Base-by-base conservation (phyloP, 257 asterid genomes). In the Lycium barbarum region DNA sequence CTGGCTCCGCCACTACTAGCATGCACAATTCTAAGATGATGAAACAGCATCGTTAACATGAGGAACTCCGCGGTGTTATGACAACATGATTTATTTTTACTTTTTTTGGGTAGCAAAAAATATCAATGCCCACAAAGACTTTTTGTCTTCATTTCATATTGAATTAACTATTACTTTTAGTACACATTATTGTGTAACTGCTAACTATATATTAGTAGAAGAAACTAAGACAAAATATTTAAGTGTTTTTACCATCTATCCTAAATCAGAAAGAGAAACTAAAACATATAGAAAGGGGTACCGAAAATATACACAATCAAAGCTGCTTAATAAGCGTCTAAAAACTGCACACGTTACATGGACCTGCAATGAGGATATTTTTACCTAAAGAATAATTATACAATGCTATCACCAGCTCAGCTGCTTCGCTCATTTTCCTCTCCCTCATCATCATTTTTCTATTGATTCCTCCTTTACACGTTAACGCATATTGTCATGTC, bases 391-490 rank as follows among this genome's bases (percentile, higher is more conserved):
- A 35, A 67, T 35, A 9, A 58, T 91, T 87, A 91, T 20, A 89
- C 96, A 43, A 88, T 87, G 38, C 40, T 78, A 20, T 68, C 83
- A 83, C 26, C 59, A 8, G 74, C 83, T 5, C 33, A 38, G 38
- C 65, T 33, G 10, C 84, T 71, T 73, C 22, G 71, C 40, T 53
- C 58, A 11, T 36, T 22, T 22, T 53, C 57, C 6, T 61, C 84
- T 33, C 62, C 33, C 49, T 87, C 83, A 17, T 72, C 87, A 63
- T 47, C 79, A 13, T 87, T 90, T 85, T 83, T 83, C 70, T 68
- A n/a, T n/a, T 53, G 11, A n/a, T n/a, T 80, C 88, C 59, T 88
- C 88, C 86, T 86, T 83, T 45, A 86, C 88, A 33, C 38, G 70
- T 54, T 67, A 84, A 45, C 49, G 86, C 81, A 79, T 79, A 38